Base-by-base conservation (phyloP, 495 filamentous ascomycete genomes). In the Aspergillus leporis region DNA sequence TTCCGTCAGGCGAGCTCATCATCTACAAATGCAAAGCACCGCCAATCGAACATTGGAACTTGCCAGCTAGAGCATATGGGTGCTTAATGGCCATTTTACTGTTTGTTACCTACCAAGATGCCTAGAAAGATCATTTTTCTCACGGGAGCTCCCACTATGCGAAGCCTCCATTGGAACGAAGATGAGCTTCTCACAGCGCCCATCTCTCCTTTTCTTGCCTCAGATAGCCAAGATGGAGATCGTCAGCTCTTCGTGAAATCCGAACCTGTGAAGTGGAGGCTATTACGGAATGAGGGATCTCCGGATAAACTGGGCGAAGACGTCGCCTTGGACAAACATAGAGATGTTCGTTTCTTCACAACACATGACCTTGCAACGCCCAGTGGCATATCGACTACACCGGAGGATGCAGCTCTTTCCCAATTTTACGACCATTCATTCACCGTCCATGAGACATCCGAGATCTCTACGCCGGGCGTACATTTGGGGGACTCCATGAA, bases 361-460 rank as follows among this genome's bases (percentile, higher is more conserved):
- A 73, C 77, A 21, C 58, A 71, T 19, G 71, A 80, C 46, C 56
- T 76, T 77, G 51, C 59, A 40, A 66, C 57, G 46, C 59, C 63
- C 55, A 65, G 53, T 18, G 63, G 61, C 16, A 67, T 62, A 6
- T 57, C 55, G 31, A 64, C 53, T 10, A 59, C 34, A 28, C 56
- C 72, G 14, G 68, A 75, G 9, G 77, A 79, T 53, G 74, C 80
- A 5, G 55, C 70, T 6, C 69, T 83, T 12, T 80, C 85, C 5
- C 81, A 85, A 58, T 91, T 91, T 65, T 90, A 90, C 66, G 83
- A 91, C 59, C 85, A 90, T 65, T 92, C 90, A 0, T 79, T 91
- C 34, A 81, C 82, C 7, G 64, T 87, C 5, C 85, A 92, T 61
- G 80, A 88, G 59, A 63, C 66, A 1, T 71, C 69, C 7, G 69